Evolutionary conservation across 1,284 basidiomycete species (phyloP).

Genomic region (Cutaneotrichosporon cavernicola): DNA sequence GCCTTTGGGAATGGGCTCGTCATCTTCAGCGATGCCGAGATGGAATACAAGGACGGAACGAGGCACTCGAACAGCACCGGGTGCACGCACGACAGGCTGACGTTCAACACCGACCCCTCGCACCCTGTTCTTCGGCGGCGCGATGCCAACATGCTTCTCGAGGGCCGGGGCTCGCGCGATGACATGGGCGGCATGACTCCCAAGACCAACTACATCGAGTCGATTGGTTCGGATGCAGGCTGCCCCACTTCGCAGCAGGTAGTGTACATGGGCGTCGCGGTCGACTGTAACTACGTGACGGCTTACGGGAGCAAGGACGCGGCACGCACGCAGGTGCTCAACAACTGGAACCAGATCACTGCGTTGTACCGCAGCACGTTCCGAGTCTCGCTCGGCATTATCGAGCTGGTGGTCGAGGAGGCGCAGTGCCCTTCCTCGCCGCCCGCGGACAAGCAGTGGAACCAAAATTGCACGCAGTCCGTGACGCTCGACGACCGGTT

Average conservation of each 20-base stretch:
- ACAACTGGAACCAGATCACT: slow-evolving; percentile 66
- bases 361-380: slow-evolving; percentile 77
- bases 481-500: slow-evolving; percentile 68
- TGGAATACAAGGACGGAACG: slow-evolving; percentile 25
- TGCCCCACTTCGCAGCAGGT: slow-evolving; percentile 74
- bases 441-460: slow-evolving; percentile 52
- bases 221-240: slow-evolving; percentile 67
- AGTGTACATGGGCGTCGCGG: slow-evolving; percentile 74
- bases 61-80: slow-evolving; percentile 22
- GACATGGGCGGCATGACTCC: slow-evolving; percentile 35
- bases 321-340: slow-evolving; percentile 72
- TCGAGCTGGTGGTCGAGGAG: slow-evolving; percentile 58
- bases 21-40: slow-evolving; percentile 61
- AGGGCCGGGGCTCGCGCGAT: slow-evolving; percentile 29
- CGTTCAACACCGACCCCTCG: slow-evolving; percentile 64
- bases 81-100: slow-evolving; percentile 69
- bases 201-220: slow-evolving; percentile 62
- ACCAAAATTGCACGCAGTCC: slow-evolving; percentile 53
- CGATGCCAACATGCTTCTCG: neutral
- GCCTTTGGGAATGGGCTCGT: slow-evolving; percentile 62
- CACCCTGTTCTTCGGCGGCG: slow-evolving; percentile 57
- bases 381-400: slow-evolving; percentile 80
- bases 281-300: slow-evolving; percentile 76
- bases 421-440: slow-evolving; percentile 56
- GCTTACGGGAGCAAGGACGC: slow-evolving; percentile 62